Evolutionary conservation across 2,329 filamentous ascomycete genomes (phyloP), one percentile per base, ranked within the genome.

Genomic region (Arthrinium puccinioides): DNA sequence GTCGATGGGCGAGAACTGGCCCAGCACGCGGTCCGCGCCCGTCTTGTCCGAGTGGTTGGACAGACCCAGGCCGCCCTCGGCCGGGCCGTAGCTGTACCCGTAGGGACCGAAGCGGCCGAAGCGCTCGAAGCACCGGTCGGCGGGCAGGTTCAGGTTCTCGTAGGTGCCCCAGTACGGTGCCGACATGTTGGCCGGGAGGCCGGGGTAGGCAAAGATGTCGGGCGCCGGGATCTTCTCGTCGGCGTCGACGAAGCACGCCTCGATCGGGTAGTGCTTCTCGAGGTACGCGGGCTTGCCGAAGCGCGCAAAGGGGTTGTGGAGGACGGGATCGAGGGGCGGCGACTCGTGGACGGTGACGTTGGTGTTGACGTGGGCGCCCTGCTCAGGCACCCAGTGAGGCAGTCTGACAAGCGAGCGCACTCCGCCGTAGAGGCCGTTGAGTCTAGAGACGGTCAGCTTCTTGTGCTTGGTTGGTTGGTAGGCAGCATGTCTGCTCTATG

Each of bases 51-150:
- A 67, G 7, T 77, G 75, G 41, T 79, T 74, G 14, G 71, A 69
- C 39, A 84, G 72, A 11, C 68, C 70, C 4, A 72, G 56, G 14
- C 82, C 82, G n/a, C 82, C 82, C 49, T 69, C 71, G 39, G 72
- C 71, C 35, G 66, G 68, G 43, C 70, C 73, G 53, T 86, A 86
- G 21, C 82, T 82, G 41, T 79, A 64, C 0, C 81, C 81, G 49
- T 86, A 86, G 0, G 80, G 76, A 1, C 79, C 80, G 6, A 84
- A 61, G 32, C 81, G 69, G 11, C 81, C 81, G 51, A 79, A 84
- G 1, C 82, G 70, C 49, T 86, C 82, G 51, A 82, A 85, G 55
- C 82, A 86, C n/a, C 82, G 64, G 46, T 82, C 72, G 38, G 79
- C 66, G 15, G 72, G 63, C 33, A 84, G 58, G 1, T 74, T 77